Base-by-base conservation (phyloP, 1,139 yeast species). In the Candida anutae region DNA sequence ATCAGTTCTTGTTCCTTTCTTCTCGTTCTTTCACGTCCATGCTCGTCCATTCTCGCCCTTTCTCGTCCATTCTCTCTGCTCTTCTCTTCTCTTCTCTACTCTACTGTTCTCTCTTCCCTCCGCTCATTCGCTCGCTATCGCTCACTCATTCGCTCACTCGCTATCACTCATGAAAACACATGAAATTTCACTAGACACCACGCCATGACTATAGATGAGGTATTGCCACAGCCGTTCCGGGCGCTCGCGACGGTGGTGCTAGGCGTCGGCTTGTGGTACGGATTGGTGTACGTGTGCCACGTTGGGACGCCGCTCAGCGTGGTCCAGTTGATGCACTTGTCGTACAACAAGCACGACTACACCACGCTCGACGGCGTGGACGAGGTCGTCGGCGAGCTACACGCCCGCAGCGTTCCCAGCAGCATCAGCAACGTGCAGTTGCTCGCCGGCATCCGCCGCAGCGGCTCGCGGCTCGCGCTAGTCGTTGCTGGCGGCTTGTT, bases 271-370 rank as follows among this genome's bases (percentile, higher is more conserved):
- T 40, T 62, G 24, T 65, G 70, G 69, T 56, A 50, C 28, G 26
- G 45, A 4, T 40, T 62, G 20, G 55, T 58, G 9, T 39, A 40
- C 25, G 38, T 55, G 14, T 50, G 55, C 31, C 50, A 44, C 32
- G 38, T 42, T 14, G 37, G 35, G 19, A 43, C 52, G 23, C 31
- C 37, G 5, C 43, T 65, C 36, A 65, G 62, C 40, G 51, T 64
- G 12, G 40, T 61, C 16, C 58, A 58, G 20, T 43, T 64, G 6
- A 44, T 65, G 21, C 52, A 56, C 32, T 43, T 65, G 20, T 61
- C 69, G 9, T 65, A 63, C 34, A 48, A 59, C 2, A 38, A 53
- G 5, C 68, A 62, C 33, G 62, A 58, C 32, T 64, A 64, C 37
- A 35, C 53, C 3, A 55, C 42, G 33, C 36, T 57, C 25, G 44